A percentile compares a stretch with the other conserved stretches of the same genome.
These are phyloP conservation scores for Boletus patriciae DNA, from an alignment of 768 basidiomycete genomes.

Conservation along the genomic window DNA sequence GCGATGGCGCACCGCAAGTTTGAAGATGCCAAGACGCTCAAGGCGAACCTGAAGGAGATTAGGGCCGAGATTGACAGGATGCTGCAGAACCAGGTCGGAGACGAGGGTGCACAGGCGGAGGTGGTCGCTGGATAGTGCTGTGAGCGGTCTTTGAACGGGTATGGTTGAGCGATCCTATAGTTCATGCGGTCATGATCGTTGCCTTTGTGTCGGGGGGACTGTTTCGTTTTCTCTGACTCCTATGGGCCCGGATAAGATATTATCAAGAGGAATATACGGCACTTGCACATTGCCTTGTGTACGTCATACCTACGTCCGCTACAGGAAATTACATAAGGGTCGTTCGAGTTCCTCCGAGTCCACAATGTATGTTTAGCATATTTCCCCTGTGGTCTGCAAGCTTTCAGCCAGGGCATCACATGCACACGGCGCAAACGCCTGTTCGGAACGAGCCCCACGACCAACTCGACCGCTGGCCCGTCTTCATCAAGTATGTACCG, in stretches of 20 bases:
- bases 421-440: too few relatives aligned
- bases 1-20: constrained; percentile 91
- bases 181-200: neutral
- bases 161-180: neutral
- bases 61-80: constrained; percentile 78
- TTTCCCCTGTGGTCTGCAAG: too few relatives aligned
- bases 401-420: too few relatives aligned
- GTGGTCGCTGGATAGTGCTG: neutral
- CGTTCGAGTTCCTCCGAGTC: too few relatives aligned
- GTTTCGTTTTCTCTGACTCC: neutral
- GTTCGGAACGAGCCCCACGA: too few relatives aligned
- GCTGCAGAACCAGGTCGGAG: constrained; percentile 36
- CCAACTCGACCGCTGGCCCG: too few relatives aligned
- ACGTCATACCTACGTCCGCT: too few relatives aligned
- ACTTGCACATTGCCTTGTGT: neutral
- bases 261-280: neutral
- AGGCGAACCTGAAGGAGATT: constrained; percentile 79
- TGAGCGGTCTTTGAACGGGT: neutral
- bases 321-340: too few relatives aligned
- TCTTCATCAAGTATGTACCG: too few relatives aligned
- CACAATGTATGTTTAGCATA: too few relatives aligned
- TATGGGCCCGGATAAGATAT: constrained; percentile 6
- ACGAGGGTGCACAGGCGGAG: neutral
- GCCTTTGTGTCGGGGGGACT: neutral
- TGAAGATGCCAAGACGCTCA: constrained; percentile 88